These are phyloP conservation scores for Hansenula lynferdii DNA, from an alignment of 1,139 yeast species.

Conservation along the genomic window DNA sequence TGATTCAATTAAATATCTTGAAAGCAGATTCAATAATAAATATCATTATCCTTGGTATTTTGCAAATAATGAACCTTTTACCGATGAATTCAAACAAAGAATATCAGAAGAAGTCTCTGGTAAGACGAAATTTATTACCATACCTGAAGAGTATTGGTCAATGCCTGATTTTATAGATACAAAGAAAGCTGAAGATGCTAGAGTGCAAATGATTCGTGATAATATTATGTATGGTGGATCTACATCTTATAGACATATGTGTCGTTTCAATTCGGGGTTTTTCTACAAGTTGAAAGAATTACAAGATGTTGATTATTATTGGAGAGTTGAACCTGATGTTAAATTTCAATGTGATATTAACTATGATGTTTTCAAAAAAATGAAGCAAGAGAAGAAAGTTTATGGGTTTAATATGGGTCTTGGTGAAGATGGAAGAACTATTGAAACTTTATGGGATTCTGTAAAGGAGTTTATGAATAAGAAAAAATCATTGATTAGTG, in stretches of 20 bases:
- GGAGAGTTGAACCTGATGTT: slow-evolving; percentile 74
- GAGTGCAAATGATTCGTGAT: slow-evolving; percentile 40
- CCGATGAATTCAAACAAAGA: slow-evolving; percentile 47
- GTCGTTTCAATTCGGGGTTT: slow-evolving; percentile 63
- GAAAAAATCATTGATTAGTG: slow-evolving; percentile 41
- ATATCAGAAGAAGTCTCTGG: slow-evolving; percentile 52
- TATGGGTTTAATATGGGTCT: slow-evolving; percentile 64
- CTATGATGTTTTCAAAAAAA: slow-evolving; percentile 57
- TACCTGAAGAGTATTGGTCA: slow-evolving; percentile 64
- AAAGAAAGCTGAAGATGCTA: slow-evolving; percentile 44
- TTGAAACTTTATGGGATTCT: slow-evolving; percentile 53
- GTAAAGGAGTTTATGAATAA: slow-evolving; percentile 43
- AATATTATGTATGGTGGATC: slow-evolving; percentile 55
- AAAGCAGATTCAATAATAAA: slow-evolving; percentile 61
- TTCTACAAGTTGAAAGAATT: slow-evolving; percentile 52
- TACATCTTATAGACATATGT: slow-evolving; percentile 69
- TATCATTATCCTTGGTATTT: slow-evolving; percentile 79
- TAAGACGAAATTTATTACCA: slow-evolving; percentile 52
- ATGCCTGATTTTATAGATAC: slow-evolving; percentile 65
- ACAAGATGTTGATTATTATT: slow-evolving; percentile 53
- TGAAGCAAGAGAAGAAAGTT: slow-evolving; percentile 50
- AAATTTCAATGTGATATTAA: slow-evolving; percentile 56
- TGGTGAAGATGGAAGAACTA: slow-evolving; percentile 50
- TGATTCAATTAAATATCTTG: slow-evolving; percentile 47
- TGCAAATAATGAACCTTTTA: slow-evolving; percentile 56